Evolutionary conservation across 1,284 basidiomycete genomes (phyloP), one percentile per base, ranked within the genome.

Genomic region (Ganoderma lingzhi): DNA sequence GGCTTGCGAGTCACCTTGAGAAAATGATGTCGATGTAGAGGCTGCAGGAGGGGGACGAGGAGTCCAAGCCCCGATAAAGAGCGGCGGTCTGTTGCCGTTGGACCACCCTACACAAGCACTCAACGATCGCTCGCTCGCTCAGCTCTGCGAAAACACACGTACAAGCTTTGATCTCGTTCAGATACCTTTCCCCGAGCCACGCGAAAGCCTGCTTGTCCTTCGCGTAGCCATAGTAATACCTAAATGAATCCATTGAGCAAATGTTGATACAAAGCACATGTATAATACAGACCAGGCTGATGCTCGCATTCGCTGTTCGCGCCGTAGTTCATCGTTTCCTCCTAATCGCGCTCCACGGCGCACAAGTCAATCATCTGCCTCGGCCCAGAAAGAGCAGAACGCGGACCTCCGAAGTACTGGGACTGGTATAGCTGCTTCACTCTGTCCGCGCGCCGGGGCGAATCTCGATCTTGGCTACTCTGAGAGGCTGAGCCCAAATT

Each of bases 81-180:
- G 60, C 2, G 73, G 68, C 1, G 75, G 74, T 41, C 53, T 72
- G 17, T 69, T 62, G 19, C 68, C 66, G 19, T 75, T 74, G 12
- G 73, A 70, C 59, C 63, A 67, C 51, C 67, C 75, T 70, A 28
- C 48, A 45, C 15, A 15, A 10, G 12, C 15, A 15, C 17, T 28
- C 37, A 64, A 23, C 14, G 37, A 23, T 23, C 23, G 23, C 23
- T 64, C 10, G 5, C 44, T 41, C 14, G 14, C 12, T 17, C 23
- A 10, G 23, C 8, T 14, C 53, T 17, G 9, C 5, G 5, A 8
- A 44, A 44, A 19, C 23, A 2, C 6, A 65, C 73, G 67, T 39
- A 76, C 75, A 66, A 30, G 75, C 71, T 41, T 70, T 73, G 39
- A 75, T 75, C 48, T 74, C 71, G 51, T 76, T 75, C 4, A 76